phyloP scores from a whole-genome alignment of 768 basidiomycete genomes.

The Erythrobasidium yunnanense region DNA sequence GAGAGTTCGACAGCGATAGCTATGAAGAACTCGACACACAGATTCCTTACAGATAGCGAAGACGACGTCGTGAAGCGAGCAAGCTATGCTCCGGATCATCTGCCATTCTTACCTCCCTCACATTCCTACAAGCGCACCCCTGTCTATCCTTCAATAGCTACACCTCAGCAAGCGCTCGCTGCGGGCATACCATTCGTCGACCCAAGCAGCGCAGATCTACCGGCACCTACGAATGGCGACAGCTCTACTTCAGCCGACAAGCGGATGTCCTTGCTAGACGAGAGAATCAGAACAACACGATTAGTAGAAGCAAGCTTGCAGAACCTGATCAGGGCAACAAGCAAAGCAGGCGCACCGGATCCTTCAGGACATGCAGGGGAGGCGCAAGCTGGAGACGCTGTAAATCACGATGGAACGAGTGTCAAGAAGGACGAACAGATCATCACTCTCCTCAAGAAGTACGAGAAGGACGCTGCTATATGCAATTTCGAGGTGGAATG shows the following conservation, averaged over 20 bases:
- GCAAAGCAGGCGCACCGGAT: constrained; percentile 5
- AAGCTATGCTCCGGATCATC: constrained; percentile 16
- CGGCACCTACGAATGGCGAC: not conserved
- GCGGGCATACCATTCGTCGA: constrained; percentile 20
- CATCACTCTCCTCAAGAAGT: constrained; percentile 10
- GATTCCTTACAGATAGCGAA: constrained; percentile 14
- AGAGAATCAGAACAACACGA: constrained; percentile 21
- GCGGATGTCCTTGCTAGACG: constrained; percentile 9
- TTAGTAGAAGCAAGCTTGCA: constrained; percentile 29
- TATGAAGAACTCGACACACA: not conserved
- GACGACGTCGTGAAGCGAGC: not conserved
- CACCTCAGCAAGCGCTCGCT: constrained; percentile 8
- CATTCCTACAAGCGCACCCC: constrained; percentile 30
- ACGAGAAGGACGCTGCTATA: constrained; percentile 16
- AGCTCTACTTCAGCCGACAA: constrained; percentile 3
- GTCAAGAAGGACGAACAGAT: not conserved
- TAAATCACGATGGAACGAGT: not conserved
- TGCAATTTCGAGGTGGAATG: constrained; percentile 26
- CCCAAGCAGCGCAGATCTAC: not conserved
- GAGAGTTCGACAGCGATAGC: not conserved
- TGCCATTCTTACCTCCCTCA: constrained; percentile 23
- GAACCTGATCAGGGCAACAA: constrained; percentile 21
- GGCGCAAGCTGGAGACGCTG: not conserved
- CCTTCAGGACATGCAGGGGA: not conserved
- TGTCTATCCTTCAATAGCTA: constrained; percentile 11